phyloP scores from a whole-genome alignment of 2,329 filamentous ascomycete genomes.

The Calonectria pteridis region DNA sequence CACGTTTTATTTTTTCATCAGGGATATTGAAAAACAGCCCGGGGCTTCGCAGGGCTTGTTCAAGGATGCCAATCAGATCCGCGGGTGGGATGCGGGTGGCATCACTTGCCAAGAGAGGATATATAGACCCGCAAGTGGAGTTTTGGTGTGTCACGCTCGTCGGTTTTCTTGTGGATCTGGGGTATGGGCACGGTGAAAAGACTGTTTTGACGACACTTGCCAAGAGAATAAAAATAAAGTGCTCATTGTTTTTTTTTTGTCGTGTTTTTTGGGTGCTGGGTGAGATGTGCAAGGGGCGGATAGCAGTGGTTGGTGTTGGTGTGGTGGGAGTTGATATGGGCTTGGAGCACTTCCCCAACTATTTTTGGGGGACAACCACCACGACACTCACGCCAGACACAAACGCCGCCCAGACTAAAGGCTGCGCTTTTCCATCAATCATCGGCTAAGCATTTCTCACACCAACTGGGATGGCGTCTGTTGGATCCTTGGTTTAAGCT shows the following conservation, averaged over 20 bases:
- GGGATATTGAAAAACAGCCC: not conserved
- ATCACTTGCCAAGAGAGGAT: not conserved
- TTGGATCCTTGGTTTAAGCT: not conserved
- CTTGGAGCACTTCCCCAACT: conserved; percentile 2
- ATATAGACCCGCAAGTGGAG: conserved; percentile 7
- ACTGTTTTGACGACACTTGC: conserved; percentile 9
- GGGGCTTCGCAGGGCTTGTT: not conserved
- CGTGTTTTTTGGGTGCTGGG: not conserved
- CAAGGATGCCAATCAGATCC: not conserved
- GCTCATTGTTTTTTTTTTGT: not conserved
- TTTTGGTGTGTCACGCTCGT: conserved; percentile 17
- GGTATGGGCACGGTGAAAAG: conserved; percentile 8
- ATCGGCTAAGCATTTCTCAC: not conserved
- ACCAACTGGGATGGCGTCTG: not conserved
- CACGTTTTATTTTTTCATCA: not conserved
- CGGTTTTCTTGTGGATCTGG: conserved; percentile 10
- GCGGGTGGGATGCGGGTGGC: not conserved
- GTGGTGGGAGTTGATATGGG: not conserved
- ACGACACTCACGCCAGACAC: too few species aligned
- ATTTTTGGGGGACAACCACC: not conserved
- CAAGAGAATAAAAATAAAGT: conserved; percentile 3
- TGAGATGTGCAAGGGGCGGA: not conserved
- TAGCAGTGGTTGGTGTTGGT: not conserved
- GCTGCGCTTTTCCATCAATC: not conserved
- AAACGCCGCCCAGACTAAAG: not conserved